phyloP scores from a whole-genome alignment of 1,139 yeast genomes.

The Pichiaceae sp. region DNA sequence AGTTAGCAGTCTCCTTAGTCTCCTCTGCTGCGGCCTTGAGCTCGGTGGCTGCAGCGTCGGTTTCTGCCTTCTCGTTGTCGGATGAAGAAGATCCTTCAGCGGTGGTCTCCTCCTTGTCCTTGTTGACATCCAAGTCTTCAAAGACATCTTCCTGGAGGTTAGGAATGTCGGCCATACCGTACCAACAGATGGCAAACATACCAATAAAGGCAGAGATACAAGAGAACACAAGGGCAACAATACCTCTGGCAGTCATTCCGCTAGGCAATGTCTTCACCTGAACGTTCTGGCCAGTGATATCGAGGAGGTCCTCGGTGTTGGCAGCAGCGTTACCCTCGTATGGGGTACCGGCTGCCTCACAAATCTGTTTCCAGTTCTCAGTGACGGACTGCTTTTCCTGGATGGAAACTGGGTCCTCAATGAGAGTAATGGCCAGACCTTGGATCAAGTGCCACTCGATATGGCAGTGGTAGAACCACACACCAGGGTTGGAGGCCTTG shows the following conservation, averaged over 20 bases:
- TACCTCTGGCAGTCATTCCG: constrained; percentile 88
- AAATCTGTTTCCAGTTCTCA: constrained; percentile 49
- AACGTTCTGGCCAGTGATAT: constrained; percentile 64
- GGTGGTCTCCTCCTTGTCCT: constrained; percentile 10
- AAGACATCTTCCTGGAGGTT: constrained; percentile 48
- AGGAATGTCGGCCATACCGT: constrained; percentile 72
- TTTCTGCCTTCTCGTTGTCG: constrained; percentile 6
- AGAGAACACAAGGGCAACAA: constrained; percentile 79
- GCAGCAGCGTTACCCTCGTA: constrained; percentile 82
- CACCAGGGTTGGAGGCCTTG: constrained; percentile 54
- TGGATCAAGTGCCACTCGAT: constrained; percentile 60
- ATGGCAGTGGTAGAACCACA: constrained; percentile 61
- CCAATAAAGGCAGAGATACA: constrained; percentile 75
- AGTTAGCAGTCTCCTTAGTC: neutral
- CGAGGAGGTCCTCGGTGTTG: constrained; percentile 48
- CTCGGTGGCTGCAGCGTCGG: constrained; percentile 1
- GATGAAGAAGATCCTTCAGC: constrained; percentile 4
- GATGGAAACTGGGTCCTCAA: constrained; percentile 49
- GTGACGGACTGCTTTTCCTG: constrained; percentile 42
- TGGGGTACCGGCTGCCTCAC: constrained; percentile 44
- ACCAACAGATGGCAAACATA: constrained; percentile 62
- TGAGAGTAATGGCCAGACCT: constrained; percentile 44
- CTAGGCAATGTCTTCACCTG: constrained; percentile 61
- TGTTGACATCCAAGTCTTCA: constrained; percentile 28
- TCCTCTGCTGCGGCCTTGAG: neutral